Evolutionary conservation across 306 rosid genomes (phyloP).

Genomic region (Clitoria ternatea): DNA sequence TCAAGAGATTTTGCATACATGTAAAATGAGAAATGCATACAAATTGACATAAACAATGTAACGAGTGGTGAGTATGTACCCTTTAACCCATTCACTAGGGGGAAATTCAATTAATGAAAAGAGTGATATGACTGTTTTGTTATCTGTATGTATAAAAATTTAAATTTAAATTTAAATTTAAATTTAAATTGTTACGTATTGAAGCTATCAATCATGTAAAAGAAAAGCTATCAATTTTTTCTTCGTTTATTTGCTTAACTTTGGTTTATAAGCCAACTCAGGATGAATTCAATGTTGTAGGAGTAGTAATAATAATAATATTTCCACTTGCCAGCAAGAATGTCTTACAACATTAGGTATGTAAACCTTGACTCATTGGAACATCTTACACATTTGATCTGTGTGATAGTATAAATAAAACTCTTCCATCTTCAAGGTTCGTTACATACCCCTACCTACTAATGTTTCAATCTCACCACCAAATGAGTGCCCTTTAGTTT

Average conservation of each 20-base stretch:
- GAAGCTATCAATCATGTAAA: too few species aligned
- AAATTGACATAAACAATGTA: neutral
- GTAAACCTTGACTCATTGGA: constrained; percentile 15
- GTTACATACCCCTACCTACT: constrained; percentile 1
- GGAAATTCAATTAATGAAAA: too few species aligned
- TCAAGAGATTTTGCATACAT: neutral
- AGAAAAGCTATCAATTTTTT: too few species aligned
- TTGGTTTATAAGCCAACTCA: neutral
- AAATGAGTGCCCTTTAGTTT: constrained; percentile 16
- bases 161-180: too few species aligned
- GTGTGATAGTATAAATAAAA: neutral
- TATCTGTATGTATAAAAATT: too few species aligned
- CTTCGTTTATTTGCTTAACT: too few species aligned
- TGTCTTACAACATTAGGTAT: constrained; percentile 7
- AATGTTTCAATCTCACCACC: neutral
- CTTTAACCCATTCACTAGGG: neutral
- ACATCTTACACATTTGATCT: constrained; percentile 18
- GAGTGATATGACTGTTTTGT: too few species aligned
- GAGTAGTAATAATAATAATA: neutral
- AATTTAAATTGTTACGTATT: too few species aligned
- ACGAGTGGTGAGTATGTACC: neutral
- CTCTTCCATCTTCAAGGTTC: neutral
- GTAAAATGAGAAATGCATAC: neutral
- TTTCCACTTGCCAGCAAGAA: constrained; percentile 7
- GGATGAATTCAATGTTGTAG: neutral